Evolutionary conservation across 1,284 basidiomycete genomes (phyloP).

Genomic region (Leccinum huronense): DNA sequence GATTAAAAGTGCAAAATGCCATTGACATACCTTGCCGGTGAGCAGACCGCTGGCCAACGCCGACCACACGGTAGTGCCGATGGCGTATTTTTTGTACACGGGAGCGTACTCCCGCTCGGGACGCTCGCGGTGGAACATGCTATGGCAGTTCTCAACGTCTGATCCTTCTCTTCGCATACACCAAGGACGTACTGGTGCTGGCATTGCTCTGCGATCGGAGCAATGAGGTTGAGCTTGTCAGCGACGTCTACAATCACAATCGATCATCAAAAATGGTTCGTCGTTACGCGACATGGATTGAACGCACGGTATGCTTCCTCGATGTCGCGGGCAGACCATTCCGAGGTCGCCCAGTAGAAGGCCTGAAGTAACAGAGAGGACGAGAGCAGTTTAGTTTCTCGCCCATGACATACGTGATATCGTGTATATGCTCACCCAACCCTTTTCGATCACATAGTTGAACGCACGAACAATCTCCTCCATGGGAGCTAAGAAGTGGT

Average conservation of each 20-base stretch:
- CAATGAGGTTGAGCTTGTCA: conserved; percentile 52
- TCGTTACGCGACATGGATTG: not conserved
- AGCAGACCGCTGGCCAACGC: conserved; percentile 57
- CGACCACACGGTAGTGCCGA: conserved; percentile 55
- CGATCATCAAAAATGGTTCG: not conserved
- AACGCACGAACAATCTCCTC: conserved; percentile 52
- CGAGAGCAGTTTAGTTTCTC: not conserved
- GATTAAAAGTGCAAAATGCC: not conserved
- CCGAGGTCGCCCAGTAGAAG: conserved; percentile 55
- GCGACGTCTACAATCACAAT: conserved; percentile 43
- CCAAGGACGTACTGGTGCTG: conserved; percentile 43
- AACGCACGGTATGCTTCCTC: conserved; percentile 49
- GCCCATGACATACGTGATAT: not conserved
- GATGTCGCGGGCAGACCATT: conserved; percentile 58
- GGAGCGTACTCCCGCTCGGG: conserved; percentile 60
- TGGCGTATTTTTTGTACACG: conserved; percentile 41
- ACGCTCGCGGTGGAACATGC: conserved; percentile 49
- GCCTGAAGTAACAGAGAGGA: conserved; percentile 28
- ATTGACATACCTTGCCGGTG: conserved; percentile 44
- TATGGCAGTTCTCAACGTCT: conserved; percentile 16
- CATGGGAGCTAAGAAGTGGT: conserved; percentile 32
- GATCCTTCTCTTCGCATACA: not conserved
- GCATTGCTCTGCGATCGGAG: conserved; percentile 62
- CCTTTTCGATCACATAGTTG: conserved; percentile 44
- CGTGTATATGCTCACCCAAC: conserved; percentile 31